These are phyloP conservation scores for Pseudopithomyces maydicus DNA, from an alignment of 2,329 filamentous ascomycete genomes.

Conservation along the genomic window DNA sequence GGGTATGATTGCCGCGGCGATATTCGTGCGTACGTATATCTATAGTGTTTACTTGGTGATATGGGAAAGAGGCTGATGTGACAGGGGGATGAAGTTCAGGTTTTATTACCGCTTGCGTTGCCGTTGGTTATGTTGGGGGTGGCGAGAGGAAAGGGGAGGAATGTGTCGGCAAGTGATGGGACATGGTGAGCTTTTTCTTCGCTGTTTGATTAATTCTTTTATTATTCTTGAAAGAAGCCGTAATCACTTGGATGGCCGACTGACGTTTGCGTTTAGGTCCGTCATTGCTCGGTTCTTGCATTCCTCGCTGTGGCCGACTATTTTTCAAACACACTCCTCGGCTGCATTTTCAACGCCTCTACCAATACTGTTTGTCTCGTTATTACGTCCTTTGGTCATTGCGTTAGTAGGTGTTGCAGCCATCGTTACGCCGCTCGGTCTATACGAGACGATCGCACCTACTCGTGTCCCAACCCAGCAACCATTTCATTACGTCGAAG, in stretches of 20 bases:
- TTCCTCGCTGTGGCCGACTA: not conserved
- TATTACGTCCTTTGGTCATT: not conserved
- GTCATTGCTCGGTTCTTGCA: not conserved
- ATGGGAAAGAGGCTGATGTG: not conserved
- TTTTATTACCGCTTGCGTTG: not conserved
- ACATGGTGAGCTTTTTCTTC: no score
- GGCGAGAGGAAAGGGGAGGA: no score
- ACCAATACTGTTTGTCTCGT: not conserved
- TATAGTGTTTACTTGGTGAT: not conserved
- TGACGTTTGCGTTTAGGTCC: not conserved
- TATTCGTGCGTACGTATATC: not conserved
- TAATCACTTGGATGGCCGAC: not conserved
- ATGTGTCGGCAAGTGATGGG: no score
- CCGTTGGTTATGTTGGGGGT: no score
- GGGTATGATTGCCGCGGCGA: not conserved
- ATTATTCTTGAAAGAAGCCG: no score
- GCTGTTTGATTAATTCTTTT: not conserved
- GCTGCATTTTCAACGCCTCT: not conserved
- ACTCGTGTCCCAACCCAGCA: constrained; percentile 14
- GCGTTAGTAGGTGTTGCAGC: constrained; percentile 38
- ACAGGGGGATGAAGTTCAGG: not conserved
- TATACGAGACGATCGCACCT: constrained; percentile 45
- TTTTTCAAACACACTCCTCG: not conserved
- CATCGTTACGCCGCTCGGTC: constrained; percentile 53
- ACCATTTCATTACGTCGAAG: constrained; percentile 47